Evolutionary conservation across 2,329 filamentous ascomycete genomes (phyloP), one percentile per base, ranked within the genome.

Genomic region (Cyphellophora europaea): DNA sequence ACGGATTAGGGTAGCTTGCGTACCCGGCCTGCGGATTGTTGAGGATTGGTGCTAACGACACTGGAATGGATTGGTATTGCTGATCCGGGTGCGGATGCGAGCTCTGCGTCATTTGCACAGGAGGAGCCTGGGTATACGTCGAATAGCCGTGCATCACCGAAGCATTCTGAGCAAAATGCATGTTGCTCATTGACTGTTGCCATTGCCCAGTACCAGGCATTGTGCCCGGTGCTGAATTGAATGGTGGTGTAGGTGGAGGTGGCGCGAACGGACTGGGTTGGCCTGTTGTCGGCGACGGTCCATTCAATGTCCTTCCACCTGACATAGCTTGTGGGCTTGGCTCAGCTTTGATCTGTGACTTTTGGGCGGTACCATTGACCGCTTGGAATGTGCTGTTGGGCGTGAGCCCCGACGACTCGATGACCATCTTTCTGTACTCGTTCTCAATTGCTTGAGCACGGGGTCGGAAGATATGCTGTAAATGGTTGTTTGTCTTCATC

Each of bases 361-460:
- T 32, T 12, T 16, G 15, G 10, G 11, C 4, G 15, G 30, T 18
- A 19, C 15, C 30, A 8, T 16, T 17, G 13, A 3, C 14, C 6
- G 13, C 12, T 12, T 17, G 15, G 12, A 32, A 19, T 15, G 6
- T n/a, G 27, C 11, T 28, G 16, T 4, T 34, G 12, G 12, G 36
- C 42, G 11, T n/a, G n/a, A n/a, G n/a, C n/a, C 33, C n/a, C n/a
- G 32, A 21, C 3, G 29, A 32, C 15, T 42, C 41, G 11, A 42
- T 15, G 19, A 45, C 33, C 11, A 49, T 27, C n/a, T 31, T 37
- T 12, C 41, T 32, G 29, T 42, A 42, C 13, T 44, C 43, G 11
- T 48, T 37, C 25, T 49, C 41, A 5, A 51, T 42, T 19, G 35
- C 23, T 30, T 44, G 40, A 8, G 48, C 47, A 5, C 44, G 47